Evolutionary conservation across 768 basidiomycete species (phyloP), one percentile per base, ranked within the genome.

Genomic region (Floccularia luteovirens): DNA sequence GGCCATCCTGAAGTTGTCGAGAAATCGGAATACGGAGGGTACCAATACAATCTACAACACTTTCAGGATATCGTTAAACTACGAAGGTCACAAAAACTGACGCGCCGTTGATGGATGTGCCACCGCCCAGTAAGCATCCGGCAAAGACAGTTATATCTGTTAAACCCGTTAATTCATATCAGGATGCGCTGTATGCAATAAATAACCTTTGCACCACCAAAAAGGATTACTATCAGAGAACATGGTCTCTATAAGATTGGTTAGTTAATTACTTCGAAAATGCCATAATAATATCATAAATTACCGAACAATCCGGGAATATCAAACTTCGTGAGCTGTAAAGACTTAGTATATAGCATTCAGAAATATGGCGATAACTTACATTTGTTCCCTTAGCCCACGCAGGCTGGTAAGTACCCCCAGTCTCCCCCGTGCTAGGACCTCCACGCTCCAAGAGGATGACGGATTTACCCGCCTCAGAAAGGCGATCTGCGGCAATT

Each of bases 131-230:
- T 23, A 80, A 53, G 53, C 79, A 82, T 23, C 77, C 79, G 17
- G 78, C 79, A 53, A 79, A 82, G 19, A 72, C 69, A 19, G 63
- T 76, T 43, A 78, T 59, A 54, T 80, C 75, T n/a, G n/a, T n/a
- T n/a, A n/a, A n/a, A n/a, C n/a, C n/a, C n/a, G n/a, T n/a, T n/a
- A n/a, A n/a, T n/a, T n/a, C n/a, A n/a, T n/a, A n/a, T n/a, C n/a
- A n/a, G n/a, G n/a, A n/a, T n/a, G n/a, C n/a, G n/a, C n/a, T n/a
- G n/a, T n/a, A n/a, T n/a, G n/a, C n/a, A n/a, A n/a, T n/a, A n/a
- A n/a, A n/a, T n/a, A n/a, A n/a, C n/a, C n/a, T 56, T 75, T 77
- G 59, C 78, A 82, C 75, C 75, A 82, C 70, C 72, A 82, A 58
- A 65, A 80, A 1, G 66, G 60, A 47, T 76, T 67, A 28, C 60